Percentiles rank a stretch among this genome's conserved stretches.
Evolutionary conservation across 1,284 basidiomycete genomes (phyloP).

Genomic region (Austropuccinia psidii): DNA sequence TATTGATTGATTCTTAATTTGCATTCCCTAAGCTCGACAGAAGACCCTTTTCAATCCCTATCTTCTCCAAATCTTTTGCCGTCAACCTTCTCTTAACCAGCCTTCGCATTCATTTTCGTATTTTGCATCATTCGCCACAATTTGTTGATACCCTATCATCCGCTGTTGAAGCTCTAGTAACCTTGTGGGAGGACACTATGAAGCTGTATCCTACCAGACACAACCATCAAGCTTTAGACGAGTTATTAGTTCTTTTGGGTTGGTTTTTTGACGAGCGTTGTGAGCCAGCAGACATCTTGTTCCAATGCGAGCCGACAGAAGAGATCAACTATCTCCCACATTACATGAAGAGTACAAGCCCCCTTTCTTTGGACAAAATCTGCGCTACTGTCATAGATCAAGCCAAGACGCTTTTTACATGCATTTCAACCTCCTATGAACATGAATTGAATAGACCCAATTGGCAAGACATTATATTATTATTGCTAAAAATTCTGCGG

Average conservation of each 20-base stretch:
- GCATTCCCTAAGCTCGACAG: constrained; percentile 24
- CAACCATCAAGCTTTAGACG: constrained; percentile 9
- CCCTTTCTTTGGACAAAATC: constrained; percentile 24
- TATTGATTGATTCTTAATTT: not conserved
- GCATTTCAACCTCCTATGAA: too few species aligned
- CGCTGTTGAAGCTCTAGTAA: constrained; percentile 20
- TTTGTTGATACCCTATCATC: constrained; percentile 28
- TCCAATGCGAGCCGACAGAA: not conserved
- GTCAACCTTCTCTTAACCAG: constrained; percentile 17
- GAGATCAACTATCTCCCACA: constrained; percentile 1
- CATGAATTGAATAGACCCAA: not conserved
- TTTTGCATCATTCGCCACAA: constrained; percentile 23
- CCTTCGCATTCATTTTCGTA: constrained; percentile 16
- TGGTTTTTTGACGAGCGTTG: constrained; percentile 13
- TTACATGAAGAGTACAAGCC: constrained; percentile 16
- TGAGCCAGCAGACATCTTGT: not conserved
- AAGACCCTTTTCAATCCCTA: constrained; percentile 33
- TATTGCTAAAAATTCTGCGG: constrained; percentile 17
- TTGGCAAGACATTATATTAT: not conserved
- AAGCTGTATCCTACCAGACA: constrained; percentile 10
- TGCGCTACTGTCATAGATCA: constrained; percentile 25
- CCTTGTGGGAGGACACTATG: constrained; percentile 30
- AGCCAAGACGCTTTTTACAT: not conserved
- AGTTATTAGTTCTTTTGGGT: constrained; percentile 21
- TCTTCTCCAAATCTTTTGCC: constrained; percentile 22